A percentile compares a stretch with the other conserved stretches of the same genome.
These are phyloP conservation scores for Colletotrichum viniferum DNA, from an alignment of 2,329 filamentous ascomycete species.

Conservation along the genomic window DNA sequence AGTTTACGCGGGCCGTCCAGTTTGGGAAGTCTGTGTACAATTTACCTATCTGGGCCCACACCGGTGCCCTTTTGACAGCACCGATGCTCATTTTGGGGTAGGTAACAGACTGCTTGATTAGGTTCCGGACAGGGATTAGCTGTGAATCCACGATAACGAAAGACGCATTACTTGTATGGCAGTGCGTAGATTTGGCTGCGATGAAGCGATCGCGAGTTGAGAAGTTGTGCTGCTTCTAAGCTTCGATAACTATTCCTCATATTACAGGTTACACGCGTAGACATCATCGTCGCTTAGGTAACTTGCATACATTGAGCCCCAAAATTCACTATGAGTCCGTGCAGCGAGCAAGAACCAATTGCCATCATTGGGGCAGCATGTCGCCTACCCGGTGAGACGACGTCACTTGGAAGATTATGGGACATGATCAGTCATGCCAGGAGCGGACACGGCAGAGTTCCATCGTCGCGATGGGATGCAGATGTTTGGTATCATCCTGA, in stretches of 20 bases:
- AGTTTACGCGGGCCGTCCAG: neutral
- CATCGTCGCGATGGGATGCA: conserved; percentile 24
- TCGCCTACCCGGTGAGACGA: conserved; percentile 39
- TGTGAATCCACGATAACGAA: neutral
- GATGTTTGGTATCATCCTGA: conserved; percentile 24
- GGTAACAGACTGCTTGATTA: neutral
- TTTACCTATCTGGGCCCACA: neutral
- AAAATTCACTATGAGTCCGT: neutral
- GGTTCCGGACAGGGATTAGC: neutral
- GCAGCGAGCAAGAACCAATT: conserved; percentile 32
- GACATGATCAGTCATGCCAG: conserved; percentile 27
- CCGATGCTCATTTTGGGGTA: neutral
- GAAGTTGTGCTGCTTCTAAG: neutral
- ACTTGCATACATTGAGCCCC: neutral
- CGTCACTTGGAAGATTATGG: conserved; percentile 37
- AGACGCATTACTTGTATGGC: neutral
- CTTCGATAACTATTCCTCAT: neutral
- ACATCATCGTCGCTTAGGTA: neutral
- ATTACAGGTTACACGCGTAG: neutral
- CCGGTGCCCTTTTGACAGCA: neutral
- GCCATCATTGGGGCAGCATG: conserved; percentile 43
- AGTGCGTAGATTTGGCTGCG: neutral
- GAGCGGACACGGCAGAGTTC: conserved; percentile 18
- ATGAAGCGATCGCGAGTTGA: neutral
- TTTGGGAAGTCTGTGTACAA: neutral